These are phyloP conservation scores for Fusarium torulosum DNA, from an alignment of 2,329 filamentous ascomycete species.

Conservation along the genomic window DNA sequence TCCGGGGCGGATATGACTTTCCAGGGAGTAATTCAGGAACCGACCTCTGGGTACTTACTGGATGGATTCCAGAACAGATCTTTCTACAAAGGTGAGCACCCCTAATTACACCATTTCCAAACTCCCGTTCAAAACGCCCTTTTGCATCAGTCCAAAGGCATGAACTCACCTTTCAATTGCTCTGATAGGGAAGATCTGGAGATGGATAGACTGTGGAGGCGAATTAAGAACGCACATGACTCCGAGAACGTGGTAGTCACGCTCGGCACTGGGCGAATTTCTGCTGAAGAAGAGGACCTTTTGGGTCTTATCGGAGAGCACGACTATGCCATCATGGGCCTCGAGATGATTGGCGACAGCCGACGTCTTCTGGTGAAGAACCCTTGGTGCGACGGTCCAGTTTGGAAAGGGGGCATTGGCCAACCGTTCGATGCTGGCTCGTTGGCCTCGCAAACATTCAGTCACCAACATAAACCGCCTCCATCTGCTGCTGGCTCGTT, in stretches of 20 bases:
- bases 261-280: conserved; percentile 87
- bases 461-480: conserved; percentile 15
- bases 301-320: conserved; percentile 90
- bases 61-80: conserved; percentile 97
- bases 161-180: conserved; percentile 17
- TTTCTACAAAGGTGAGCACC: conserved; percentile 78
- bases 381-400: conserved; percentile 88
- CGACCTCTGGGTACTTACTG: conserved; percentile 90
- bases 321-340: conserved; percentile 90
- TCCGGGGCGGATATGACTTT: conserved; percentile 96
- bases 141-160: not conserved
- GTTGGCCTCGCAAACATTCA: not conserved
- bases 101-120: not conserved
- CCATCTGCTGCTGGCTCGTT: conserved; percentile 75
- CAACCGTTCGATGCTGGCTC: not conserved
- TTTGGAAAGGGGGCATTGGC: conserved; percentile 68
- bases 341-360: conserved; percentile 72
- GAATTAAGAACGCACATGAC: conserved; percentile 79
- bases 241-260: conserved; percentile 88
- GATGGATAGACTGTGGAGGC: conserved; percentile 80
- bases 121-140: not conserved
- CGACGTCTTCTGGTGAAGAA: conserved; percentile 89
- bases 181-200: conserved; percentile 78
- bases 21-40: conserved; percentile 97
- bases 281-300: conserved; percentile 79